Base-by-base conservation (phyloP, 495 filamentous ascomycete genomes). In the Penicillium riverlandense region DNA sequence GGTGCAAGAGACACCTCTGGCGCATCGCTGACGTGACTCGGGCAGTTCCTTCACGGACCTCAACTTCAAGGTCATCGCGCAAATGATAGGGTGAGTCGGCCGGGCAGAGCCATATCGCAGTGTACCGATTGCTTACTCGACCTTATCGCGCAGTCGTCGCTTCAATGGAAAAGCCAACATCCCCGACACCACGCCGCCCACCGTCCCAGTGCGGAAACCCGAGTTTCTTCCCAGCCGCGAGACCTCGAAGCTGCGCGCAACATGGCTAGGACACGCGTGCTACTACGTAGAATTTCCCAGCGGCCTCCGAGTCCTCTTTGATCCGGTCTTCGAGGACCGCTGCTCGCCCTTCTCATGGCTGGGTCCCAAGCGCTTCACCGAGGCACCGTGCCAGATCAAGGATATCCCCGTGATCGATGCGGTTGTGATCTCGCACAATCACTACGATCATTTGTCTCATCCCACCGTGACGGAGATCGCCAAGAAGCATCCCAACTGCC, bases 221-320 rank as follows among this genome's bases (percentile, higher is more conserved):
- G 63, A 71, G 22, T 94, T 95, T 59, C 76, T 89, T 16, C 65
- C 77, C 1, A 71, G 63, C 33, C 79, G 80, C 41, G 61, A 62
- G 16, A 78, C 82, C 5, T 52, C 57, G 34, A 71, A 65, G 10
- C 78, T 98, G 7, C 83, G 91, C 13, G 90, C 91, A 33, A 98
- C 92, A 29, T 98, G 92, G 92, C 79, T 98, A 5, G 92, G 92
- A 8, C 92, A 98, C 65, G 90, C 92, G 1, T 96, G 88, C 66
- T 96, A 89, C 63, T 88, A 86, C 57, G 83, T 95, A 41, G 92
- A 96, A 59, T 96, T 95, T 54, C 91, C 92, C 11, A 67, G 74
- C 41, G 92, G 92, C 1, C 69, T 98, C 14, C 82, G 91, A 33
- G 89, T 95, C 2, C 76, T 98, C 9, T 96, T 96, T 61, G 92